Conservation (phyloP, 2,329 filamentous ascomycete genomes). For the Diaporthe citrichinensis region DNA sequence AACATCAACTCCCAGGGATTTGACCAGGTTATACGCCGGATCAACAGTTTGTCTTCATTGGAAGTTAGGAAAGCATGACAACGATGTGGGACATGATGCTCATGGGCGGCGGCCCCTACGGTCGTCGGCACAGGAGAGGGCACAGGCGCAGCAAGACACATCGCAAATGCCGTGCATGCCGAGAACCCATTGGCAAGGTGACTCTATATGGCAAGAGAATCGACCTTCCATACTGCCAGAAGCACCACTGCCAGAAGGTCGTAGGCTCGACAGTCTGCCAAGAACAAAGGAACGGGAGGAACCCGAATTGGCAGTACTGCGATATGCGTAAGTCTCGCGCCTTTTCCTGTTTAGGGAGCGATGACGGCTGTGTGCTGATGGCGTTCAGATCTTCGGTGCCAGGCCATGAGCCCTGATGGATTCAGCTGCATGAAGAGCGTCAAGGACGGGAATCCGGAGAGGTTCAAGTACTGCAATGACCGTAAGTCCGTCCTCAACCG, state of each 20-base stretch:
- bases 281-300: slow-evolving; percentile 37
- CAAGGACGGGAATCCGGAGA: slow-evolving; percentile 44
- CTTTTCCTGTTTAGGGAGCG: neutral
- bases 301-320: slow-evolving; percentile 33
- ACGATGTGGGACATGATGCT: slow-evolving; percentile 41
- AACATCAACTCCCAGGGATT: neutral
- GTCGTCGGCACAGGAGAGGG: slow-evolving; percentile 1
- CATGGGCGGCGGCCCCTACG: slow-evolving; percentile 10
- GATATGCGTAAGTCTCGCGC: slow-evolving; percentile 33
- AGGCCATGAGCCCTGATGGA: slow-evolving; percentile 41
- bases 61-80: neutral
- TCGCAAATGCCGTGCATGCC: slow-evolving; percentile 34
- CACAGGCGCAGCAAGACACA: slow-evolving; percentile 16
- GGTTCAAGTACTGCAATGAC: slow-evolving; percentile 44
- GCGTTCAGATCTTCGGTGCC: slow-evolving; percentile 34
- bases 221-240: slow-evolving; percentile 38
- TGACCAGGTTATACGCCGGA: neutral
- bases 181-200: slow-evolving; percentile 30
- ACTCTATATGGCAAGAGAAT: slow-evolving; percentile 30
- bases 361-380: neutral
- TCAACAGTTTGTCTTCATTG: neutral
- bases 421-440: slow-evolving; percentile 43
- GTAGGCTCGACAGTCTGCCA: slow-evolving; percentile 32
- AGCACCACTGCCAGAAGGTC: slow-evolving; percentile 36
- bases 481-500: slow-evolving; percentile 40